Base-by-base conservation (phyloP, 768 basidiomycete species). In the Amyloporia xantha region DNA sequence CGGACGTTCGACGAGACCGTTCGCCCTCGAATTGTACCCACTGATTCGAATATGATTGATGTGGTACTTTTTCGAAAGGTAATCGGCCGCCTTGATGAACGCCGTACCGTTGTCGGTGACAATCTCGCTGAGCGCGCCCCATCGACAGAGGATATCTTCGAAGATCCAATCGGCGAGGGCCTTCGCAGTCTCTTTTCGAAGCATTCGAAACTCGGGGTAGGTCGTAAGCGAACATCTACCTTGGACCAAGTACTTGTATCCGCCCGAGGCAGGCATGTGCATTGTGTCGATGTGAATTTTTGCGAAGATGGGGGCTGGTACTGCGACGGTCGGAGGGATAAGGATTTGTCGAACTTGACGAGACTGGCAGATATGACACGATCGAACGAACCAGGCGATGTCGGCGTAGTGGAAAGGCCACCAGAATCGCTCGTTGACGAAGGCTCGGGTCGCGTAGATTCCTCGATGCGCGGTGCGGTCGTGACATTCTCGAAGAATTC, bases 101-200 rank as follows among this genome's bases (percentile, higher is more conserved):
- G 61, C 61, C 0, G 63, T 51, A 0, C 69, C 61, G 52, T 77
- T 77, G 50, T 77, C 74, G 0, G 68, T 72, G 0, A 75, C 63
- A 15, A 76, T 68, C 20, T 68, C 58, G 0, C 11, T 17, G 1
- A 72, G 17, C 15, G 64, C 59, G 2, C 71, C 73, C 72, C 72
- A 75, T 15, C 63, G 44, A 50, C 66, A 72, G 12, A 71, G 43
- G 3, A 71, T 44, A 21, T 71, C 64, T 45, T 71, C 52, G 21
- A 68, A 68, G 24, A 74, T 56, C 44, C 65, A 74, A 11, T 57
- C 41, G 4, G 54, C 65, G 0, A 72, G 33, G 0, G 59, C 53
- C 1, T 45, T 21, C 0, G 50, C 64, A 0, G 60, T 70, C 45
- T 73, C 67, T 0, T 48, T 49, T 2, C 55, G 41, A 0, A 73